Conservation (phyloP, 2,329 filamentous ascomycete genomes). For the Botrytis fragariae region DNA sequence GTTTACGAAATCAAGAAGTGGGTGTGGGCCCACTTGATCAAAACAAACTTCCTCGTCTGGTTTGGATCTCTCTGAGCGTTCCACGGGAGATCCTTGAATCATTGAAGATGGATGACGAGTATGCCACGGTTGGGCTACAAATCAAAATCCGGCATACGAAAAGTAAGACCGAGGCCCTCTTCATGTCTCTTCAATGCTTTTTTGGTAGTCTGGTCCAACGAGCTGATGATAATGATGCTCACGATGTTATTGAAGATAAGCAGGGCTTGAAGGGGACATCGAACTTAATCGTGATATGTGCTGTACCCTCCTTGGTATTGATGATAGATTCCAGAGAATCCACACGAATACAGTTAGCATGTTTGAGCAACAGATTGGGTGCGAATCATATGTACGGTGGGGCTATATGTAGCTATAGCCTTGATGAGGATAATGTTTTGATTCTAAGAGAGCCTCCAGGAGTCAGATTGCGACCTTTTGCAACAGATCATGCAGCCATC, state of each 20-base stretch:
- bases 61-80: conserved; percentile 21
- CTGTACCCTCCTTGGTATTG: neutral
- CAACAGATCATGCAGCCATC: too few relatives aligned
- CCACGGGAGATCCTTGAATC: conserved; percentile 5
- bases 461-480: neutral
- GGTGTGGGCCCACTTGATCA: neutral
- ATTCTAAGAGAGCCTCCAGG: neutral
- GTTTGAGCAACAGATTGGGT: neutral
- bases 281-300: neutral
- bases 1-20: neutral
- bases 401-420: conserved; percentile 2
- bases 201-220: neutral
- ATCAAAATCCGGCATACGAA: neutral
- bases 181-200: conserved; percentile 6
- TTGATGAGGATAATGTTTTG: neutral
- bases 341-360: neutral
- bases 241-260: neutral
- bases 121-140: conserved; percentile 1
- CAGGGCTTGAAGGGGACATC: neutral
- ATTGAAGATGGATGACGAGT: neutral
- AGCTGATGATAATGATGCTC: neutral
- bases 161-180: neutral
- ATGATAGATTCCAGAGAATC: neutral
- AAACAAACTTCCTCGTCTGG: conserved; percentile 10
- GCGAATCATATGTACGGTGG: neutral